Percentiles rank a stretch among this genome's conserved stretches.
phyloP scores from a whole-genome alignment of 164 flowering plant genomes.

The Kalanchoe fedtschenkoi region DNA sequence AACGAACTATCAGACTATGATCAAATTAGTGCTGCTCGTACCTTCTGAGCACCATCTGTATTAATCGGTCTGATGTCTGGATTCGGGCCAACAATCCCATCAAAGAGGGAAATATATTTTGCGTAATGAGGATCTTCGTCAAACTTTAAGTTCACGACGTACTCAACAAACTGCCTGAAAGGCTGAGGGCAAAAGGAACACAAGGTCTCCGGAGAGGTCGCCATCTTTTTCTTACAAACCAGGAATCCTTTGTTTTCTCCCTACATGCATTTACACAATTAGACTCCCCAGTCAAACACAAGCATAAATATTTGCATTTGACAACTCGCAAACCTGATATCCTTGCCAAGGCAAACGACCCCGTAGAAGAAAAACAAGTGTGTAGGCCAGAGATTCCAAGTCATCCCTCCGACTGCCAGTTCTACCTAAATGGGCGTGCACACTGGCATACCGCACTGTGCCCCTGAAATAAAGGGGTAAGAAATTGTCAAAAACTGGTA shows the following conservation, averaged over 20 bases:
- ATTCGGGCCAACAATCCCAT: slow-evolving; percentile 81
- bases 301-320: neutral
- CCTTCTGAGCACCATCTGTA: slow-evolving; percentile 97
- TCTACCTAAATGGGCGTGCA: slow-evolving; percentile 96
- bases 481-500: neutral
- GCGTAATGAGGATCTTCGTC: slow-evolving; percentile 96
- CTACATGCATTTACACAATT: slow-evolving; percentile 20
- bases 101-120: slow-evolving; percentile 80
- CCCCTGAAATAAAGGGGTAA: slow-evolving; percentile 44
- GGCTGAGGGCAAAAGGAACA: slow-evolving; percentile 86
- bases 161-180: slow-evolving; percentile 73
- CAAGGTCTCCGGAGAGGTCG: slow-evolving; percentile 71
- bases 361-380: slow-evolving; percentile 82
- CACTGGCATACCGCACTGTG: slow-evolving; percentile 97
- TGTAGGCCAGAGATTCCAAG: slow-evolving; percentile 92
- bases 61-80: slow-evolving; percentile 80
- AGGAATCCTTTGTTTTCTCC: slow-evolving; percentile 93
- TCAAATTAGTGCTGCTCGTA: slow-evolving; percentile 10
- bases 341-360: slow-evolving; percentile 99
- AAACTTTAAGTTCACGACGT: slow-evolving; percentile 80
- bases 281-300: neutral
- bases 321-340: slow-evolving; percentile 49
- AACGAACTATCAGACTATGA: neutral
- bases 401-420: slow-evolving; percentile 96
- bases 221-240: slow-evolving; percentile 95